Conservation (phyloP, 169 alveolate genomes). For the Cryptosporidium felis region DNA sequence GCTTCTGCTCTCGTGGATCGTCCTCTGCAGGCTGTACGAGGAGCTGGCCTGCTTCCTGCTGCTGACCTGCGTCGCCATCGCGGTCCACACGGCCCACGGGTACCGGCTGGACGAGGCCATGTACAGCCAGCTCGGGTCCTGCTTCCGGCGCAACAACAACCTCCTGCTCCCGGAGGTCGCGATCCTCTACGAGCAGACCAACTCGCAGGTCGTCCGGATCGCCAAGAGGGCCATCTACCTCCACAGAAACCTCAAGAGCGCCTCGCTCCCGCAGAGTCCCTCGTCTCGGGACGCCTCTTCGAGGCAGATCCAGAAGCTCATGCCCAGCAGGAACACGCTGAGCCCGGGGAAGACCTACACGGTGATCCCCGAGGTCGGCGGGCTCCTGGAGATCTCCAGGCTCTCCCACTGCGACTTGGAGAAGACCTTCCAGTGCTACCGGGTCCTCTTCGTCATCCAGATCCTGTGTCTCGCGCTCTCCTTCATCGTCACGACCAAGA, state of each 20-base stretch:
- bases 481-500: slow-evolving; percentile 16
- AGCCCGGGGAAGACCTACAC: slow-evolving; percentile 6
- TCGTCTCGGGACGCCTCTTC: not conserved
- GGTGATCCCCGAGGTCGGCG: slow-evolving; percentile 46
- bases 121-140: slow-evolving; percentile 25
- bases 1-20: not conserved
- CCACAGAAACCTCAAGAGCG: slow-evolving; percentile 9
- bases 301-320: not conserved
- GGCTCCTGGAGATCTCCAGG: slow-evolving; percentile 16
- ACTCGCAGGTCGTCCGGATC: not conserved
- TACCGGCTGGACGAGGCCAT: slow-evolving; percentile 15
- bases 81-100: slow-evolving; percentile 12
- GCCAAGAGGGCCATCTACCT: slow-evolving; percentile 50
- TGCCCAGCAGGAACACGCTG: not conserved
- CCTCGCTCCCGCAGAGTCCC: not conserved
- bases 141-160: slow-evolving; percentile 12
- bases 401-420: not conserved
- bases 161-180: slow-evolving; percentile 29
- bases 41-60: slow-evolving; percentile 9
- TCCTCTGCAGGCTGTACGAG: slow-evolving; percentile 10
- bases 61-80: slow-evolving; percentile 27
- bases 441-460: slow-evolving; percentile 9
- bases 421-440: slow-evolving; percentile 11
- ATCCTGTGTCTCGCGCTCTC: slow-evolving; percentile 19
- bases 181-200: slow-evolving; percentile 52